Evolutionary conservation across 164 flowering plant genomes (phyloP).

Genomic region (Piper betle): DNA sequence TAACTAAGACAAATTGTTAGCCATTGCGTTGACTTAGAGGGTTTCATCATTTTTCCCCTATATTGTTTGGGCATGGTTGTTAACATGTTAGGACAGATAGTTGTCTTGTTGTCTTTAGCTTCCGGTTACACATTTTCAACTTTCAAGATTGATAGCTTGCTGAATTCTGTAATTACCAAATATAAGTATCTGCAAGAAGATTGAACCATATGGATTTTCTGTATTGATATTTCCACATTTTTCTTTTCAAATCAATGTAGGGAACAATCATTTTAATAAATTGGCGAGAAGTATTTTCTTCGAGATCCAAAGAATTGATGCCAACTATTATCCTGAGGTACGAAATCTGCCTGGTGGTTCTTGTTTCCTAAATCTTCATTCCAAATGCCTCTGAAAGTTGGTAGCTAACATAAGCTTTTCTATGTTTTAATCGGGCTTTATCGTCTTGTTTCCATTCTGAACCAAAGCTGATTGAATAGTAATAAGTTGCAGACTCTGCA

Average conservation of each 20-base stretch:
- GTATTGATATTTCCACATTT: too few species aligned
- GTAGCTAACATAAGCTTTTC: not conserved
- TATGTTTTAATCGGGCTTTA: too few species aligned
- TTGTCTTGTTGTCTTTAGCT: too few species aligned
- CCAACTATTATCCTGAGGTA: constrained; percentile 76
- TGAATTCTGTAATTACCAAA: not conserved
- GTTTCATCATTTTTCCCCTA: too few species aligned
- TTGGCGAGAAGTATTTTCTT: constrained; percentile 47
- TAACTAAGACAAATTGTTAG: too few species aligned
- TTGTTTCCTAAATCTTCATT: not conserved
- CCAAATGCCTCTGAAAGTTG: not conserved
- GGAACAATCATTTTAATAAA: constrained; percentile 47
- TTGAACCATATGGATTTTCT: not conserved
- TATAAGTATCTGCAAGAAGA: not conserved
- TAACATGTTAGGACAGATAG: too few species aligned
- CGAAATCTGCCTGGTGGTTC: not conserved
- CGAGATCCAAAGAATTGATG: constrained; percentile 61
- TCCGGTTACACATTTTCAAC: not conserved
- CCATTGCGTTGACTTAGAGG: too few species aligned
- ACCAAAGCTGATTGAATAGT: too few species aligned
- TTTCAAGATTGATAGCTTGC: not conserved
- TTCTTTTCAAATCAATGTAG: constrained; percentile 10
- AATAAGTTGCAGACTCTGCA: constrained; percentile 47
- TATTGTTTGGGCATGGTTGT: too few species aligned
- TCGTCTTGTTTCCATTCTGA: too few species aligned